Evolutionary conservation across 306 rosid genomes (phyloP).

Genomic region (Inga oerstediana): DNA sequence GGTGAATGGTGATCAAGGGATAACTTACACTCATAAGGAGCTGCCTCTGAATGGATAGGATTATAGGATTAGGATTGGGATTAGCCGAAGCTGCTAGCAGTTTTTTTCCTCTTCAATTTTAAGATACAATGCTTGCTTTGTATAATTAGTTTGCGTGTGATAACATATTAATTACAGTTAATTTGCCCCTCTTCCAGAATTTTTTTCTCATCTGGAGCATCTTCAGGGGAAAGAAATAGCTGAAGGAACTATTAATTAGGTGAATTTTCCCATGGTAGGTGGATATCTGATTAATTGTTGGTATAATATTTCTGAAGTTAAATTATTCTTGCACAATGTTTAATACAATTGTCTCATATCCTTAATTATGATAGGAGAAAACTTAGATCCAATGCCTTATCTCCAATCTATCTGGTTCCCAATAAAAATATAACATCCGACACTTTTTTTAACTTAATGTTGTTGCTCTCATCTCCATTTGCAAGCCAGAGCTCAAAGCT

Average conservation of each 20-base stretch:
- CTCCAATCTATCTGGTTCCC: too few species aligned
- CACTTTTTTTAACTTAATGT: too few species aligned
- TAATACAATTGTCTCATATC: background rate
- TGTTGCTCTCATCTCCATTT: too few species aligned
- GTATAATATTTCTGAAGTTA: background rate
- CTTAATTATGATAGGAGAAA: too few species aligned
- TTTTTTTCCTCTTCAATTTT: conserved; percentile 24
- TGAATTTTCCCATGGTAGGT: background rate
- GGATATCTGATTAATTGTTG: background rate
- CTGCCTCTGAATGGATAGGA: conserved; percentile 38
- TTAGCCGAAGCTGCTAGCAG: conserved; percentile 24
- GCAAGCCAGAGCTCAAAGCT: too few species aligned
- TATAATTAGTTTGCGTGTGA: conserved; percentile 17
- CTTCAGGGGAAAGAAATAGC: conserved; percentile 35
- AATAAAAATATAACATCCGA: too few species aligned
- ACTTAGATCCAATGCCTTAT: too few species aligned
- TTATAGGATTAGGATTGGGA: conserved; percentile 2
- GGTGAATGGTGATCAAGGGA: conserved; percentile 69
- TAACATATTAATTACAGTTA: conserved; percentile 25
- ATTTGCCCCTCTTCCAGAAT: conserved; percentile 34
- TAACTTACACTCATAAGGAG: conserved; percentile 58
- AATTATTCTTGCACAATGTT: background rate
- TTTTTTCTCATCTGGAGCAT: conserved; percentile 45
- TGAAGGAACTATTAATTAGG: background rate
- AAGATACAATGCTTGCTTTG: conserved; percentile 29